These are phyloP conservation scores for Falciphora oryzae DNA, from an alignment of 2,329 filamentous ascomycete genomes.

Conservation along the genomic window DNA sequence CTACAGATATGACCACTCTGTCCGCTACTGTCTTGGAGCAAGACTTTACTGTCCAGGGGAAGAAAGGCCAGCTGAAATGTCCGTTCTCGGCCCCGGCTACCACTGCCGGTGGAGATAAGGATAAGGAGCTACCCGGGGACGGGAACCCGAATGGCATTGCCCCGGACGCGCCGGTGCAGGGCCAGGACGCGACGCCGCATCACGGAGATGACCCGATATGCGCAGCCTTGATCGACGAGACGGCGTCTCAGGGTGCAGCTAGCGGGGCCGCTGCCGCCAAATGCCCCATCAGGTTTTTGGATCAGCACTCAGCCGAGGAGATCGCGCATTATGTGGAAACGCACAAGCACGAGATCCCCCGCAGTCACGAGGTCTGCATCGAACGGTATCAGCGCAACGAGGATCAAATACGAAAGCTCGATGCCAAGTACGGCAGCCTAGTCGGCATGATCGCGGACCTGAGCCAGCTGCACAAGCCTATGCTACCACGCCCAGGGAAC, in stretches of 20 bases:
- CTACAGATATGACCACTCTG: slow-evolving; percentile 46
- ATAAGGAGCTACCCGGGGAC: slow-evolving; percentile 8
- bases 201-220: slow-evolving; percentile 55
- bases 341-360: slow-evolving; percentile 90
- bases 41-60: slow-evolving; percentile 85
- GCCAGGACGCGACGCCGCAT: slow-evolving; percentile 38
- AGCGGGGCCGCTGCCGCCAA: slow-evolving; percentile 50
- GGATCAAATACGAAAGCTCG: slow-evolving; percentile 77
- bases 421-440: slow-evolving; percentile 89
- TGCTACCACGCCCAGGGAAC: slow-evolving; percentile 54
- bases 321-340: slow-evolving; percentile 90
- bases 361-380: slow-evolving; percentile 90
- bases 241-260: slow-evolving; percentile 45
- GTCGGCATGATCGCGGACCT: slow-evolving; percentile 93
- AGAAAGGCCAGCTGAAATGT: slow-evolving; percentile 72
- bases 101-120: slow-evolving; percentile 9
- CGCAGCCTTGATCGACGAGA: slow-evolving; percentile 57
- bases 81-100: slow-evolving; percentile 59
- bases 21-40: slow-evolving; percentile 65
- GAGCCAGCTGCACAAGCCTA: slow-evolving; percentile 79
- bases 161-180: slow-evolving; percentile 17
- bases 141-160: slow-evolving; percentile 18
- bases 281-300: slow-evolving; percentile 88
- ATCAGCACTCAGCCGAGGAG: slow-evolving; percentile 89
- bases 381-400: slow-evolving; percentile 84